Evolutionary conservation across 148 eudicot species (phyloP).

Genomic region (Rhododendron mucronatum): DNA sequence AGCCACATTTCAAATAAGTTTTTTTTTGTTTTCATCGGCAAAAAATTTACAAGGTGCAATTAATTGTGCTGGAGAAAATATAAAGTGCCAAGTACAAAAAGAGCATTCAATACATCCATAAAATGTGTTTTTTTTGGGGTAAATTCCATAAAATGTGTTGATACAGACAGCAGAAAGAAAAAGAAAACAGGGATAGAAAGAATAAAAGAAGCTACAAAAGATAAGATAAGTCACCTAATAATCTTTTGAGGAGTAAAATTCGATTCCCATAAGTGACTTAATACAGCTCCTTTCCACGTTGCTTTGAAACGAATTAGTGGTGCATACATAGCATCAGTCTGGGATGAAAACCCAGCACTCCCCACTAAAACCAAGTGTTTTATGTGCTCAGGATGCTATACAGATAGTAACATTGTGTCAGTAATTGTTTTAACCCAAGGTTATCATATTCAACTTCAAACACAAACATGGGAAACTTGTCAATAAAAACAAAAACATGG

Average conservation of each 20-base stretch:
- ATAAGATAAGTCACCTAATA: slow-evolving; percentile 47
- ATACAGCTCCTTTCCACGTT: slow-evolving; percentile 91
- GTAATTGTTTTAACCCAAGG: background rate
- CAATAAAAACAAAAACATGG: slow-evolving; percentile 2
- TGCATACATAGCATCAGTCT: slow-evolving; percentile 59
- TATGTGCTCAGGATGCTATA: slow-evolving; percentile 90
- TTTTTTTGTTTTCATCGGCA: no score
- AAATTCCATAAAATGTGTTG: background rate
- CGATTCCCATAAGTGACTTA: slow-evolving; percentile 94
- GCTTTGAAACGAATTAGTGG: slow-evolving; percentile 54
- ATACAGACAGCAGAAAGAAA: background rate
- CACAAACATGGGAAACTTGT: slow-evolving; percentile 8
- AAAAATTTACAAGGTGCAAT: background rate
- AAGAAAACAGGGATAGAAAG: background rate
- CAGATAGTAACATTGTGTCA: background rate
- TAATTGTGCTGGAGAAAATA: background rate
- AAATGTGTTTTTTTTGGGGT: no score
- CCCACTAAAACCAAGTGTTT: slow-evolving; percentile 92
- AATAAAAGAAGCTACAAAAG: background rate
- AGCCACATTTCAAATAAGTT: background rate
- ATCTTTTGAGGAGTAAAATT: slow-evolving; percentile 89
- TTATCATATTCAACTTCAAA: background rate
- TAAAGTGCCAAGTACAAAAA: background rate
- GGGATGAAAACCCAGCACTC: slow-evolving; percentile 79
- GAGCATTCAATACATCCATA: background rate